These are phyloP conservation scores for Aspergillus ruber DNA, from an alignment of 2,329 filamentous ascomycete genomes.

Conservation along the genomic window DNA sequence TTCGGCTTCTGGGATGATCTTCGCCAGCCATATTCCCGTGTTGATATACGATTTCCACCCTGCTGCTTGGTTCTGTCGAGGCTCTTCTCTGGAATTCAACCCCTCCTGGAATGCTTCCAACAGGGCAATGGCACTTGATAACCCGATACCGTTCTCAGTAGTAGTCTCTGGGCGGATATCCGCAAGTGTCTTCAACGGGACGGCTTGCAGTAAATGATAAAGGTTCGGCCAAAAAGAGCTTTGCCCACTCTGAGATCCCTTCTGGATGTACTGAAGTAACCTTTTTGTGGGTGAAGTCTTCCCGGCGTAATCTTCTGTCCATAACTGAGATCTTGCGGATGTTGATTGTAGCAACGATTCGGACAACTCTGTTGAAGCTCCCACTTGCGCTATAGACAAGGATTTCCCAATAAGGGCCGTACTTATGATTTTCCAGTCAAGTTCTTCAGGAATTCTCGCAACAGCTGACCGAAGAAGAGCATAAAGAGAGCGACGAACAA, in stretches of 20 bases:
- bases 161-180: constrained; percentile 18
- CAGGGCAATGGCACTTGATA: constrained; percentile 54
- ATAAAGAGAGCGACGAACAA: constrained; percentile 54
- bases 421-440: constrained; percentile 61
- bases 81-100: constrained; percentile 68
- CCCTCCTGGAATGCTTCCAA: constrained; percentile 64
- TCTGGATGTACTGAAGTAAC: constrained; percentile 67
- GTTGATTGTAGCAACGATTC: constrained; percentile 63
- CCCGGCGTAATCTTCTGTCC: constrained; percentile 59
- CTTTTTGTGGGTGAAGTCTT: constrained; percentile 53
- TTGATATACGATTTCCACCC: constrained; percentile 74
- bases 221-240: constrained; percentile 68
- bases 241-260: constrained; percentile 74
- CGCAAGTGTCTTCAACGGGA: constrained; percentile 48
- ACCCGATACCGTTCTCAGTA: constrained; percentile 17
- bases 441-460: constrained; percentile 39
- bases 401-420: constrained; percentile 68
- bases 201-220: constrained; percentile 50
- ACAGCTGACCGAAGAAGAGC: constrained; percentile 48
- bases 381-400: constrained; percentile 63
- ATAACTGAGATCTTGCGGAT: constrained; percentile 58
- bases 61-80: constrained; percentile 57
- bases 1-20: constrained; percentile 43
- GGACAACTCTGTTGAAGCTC: constrained; percentile 67
- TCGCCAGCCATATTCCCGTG: constrained; percentile 51